phyloP scores from a whole-genome alignment of 345 rosid genomes.

The Draba incana region DNA sequence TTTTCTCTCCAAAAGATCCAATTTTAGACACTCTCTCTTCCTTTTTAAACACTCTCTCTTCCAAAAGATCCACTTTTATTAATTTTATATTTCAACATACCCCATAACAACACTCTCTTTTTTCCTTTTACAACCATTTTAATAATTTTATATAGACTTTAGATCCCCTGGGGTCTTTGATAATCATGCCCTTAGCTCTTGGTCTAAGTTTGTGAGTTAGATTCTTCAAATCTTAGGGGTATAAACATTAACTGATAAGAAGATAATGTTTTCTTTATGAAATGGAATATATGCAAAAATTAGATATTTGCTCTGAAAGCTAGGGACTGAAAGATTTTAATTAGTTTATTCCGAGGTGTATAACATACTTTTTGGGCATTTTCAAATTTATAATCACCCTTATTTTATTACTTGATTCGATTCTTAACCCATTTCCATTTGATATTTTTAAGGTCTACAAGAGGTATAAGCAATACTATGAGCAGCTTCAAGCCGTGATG shows the following conservation, averaged over 20 bases:
- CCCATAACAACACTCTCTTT: too few relatives aligned
- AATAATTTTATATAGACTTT: too few relatives aligned
- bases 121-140: too few relatives aligned
- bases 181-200: too few relatives aligned
- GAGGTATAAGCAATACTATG: slow-evolving; percentile 82
- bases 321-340: slow-evolving; percentile 3
- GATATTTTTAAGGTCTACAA: slow-evolving; percentile 59
- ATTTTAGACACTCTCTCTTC: too few relatives aligned
- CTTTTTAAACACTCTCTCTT: too few relatives aligned
- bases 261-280: slow-evolving; percentile 49
- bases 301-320: slow-evolving; percentile 21
- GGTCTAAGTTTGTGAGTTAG: slow-evolving; percentile 43
- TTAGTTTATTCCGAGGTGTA: slow-evolving; percentile 41
- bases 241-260: slow-evolving; percentile 44
- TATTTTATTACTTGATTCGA: background rate
- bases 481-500: slow-evolving; percentile 79
- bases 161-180: too few relatives aligned
- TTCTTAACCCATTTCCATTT: slow-evolving; percentile 32
- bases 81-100: too few relatives aligned
- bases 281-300: slow-evolving; percentile 49
- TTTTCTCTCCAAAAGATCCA: too few relatives aligned
- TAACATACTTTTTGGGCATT: slow-evolving; percentile 28
- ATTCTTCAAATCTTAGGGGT: slow-evolving; percentile 49
- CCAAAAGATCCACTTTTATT: too few relatives aligned
- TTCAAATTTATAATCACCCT: background rate